These are phyloP conservation scores for Ceratocystis destructans DNA, from an alignment of 2,329 filamentous ascomycete species.

Conservation along the genomic window DNA sequence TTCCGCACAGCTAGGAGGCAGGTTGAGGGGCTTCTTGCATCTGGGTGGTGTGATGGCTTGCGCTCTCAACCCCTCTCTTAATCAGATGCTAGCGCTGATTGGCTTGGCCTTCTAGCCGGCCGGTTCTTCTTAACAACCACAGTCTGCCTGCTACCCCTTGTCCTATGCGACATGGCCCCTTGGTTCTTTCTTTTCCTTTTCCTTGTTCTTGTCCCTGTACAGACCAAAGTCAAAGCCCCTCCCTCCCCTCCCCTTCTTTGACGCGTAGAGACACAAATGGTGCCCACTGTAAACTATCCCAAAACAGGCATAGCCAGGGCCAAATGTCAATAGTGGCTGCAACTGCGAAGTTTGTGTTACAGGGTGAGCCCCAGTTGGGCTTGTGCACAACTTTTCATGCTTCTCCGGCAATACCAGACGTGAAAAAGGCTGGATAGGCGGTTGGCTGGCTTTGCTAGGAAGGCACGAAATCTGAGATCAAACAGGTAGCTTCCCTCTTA, in stretches of 20 bases:
- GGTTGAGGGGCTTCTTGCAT: neutral
- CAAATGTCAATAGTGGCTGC: conserved; percentile 3
- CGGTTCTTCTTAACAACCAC: neutral
- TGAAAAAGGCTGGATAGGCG: neutral
- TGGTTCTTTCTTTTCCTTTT: neutral
- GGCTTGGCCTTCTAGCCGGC: neutral
- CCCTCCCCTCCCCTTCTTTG: neutral
- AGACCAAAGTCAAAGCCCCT: conserved; percentile 1
- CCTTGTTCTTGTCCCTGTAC: neutral
- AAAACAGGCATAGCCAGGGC: neutral
- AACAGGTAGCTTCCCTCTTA: neutral
- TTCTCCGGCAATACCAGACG: neutral
- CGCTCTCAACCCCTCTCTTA: neutral
- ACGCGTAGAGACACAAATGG: neutral
- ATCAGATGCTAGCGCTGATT: neutral
- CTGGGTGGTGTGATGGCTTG: neutral
- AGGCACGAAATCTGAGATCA: neutral
- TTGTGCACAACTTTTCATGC: neutral
- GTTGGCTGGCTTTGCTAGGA: neutral
- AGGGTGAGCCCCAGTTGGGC: neutral
- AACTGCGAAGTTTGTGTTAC: neutral
- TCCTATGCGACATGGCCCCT: neutral
- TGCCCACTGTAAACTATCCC: neutral
- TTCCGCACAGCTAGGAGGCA: neutral
- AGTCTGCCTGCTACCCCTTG: neutral